phyloP scores from a whole-genome alignment of 495 filamentous ascomycete genomes.

The Immersiella caudata region DNA sequence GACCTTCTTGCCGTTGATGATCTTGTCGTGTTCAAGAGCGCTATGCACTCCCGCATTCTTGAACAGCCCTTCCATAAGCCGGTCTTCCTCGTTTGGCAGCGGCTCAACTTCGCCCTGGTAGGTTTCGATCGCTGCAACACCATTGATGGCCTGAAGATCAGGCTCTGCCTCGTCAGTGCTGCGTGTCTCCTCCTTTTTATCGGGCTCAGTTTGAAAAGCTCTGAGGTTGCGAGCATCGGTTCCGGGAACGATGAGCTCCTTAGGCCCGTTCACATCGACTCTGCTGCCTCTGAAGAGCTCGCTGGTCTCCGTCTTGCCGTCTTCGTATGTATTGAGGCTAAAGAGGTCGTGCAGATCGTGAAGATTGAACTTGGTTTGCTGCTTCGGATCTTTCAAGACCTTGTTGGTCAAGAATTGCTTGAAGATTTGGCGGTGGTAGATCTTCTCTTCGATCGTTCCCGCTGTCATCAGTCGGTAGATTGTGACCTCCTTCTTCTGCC shows the following conservation, averaged over 20 bases:
- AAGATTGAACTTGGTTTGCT: slow-evolving; percentile 81
- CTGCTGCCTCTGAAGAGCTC: slow-evolving; percentile 83
- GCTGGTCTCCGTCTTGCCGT: slow-evolving; percentile 77
- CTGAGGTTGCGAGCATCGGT: slow-evolving; percentile 8
- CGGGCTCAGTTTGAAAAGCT: slow-evolving; percentile 20
- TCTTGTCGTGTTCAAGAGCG: slow-evolving; percentile 84
- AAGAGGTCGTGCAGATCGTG: slow-evolving; percentile 91
- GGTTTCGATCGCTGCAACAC: slow-evolving; percentile 42
- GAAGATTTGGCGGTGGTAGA: slow-evolving; percentile 96
- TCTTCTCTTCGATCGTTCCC: slow-evolving; percentile 97
- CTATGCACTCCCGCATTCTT: slow-evolving; percentile 80
- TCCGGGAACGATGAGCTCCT: slow-evolving; percentile 35
- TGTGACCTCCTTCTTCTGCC: slow-evolving; percentile 89
- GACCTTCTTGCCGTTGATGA: slow-evolving; percentile 64
- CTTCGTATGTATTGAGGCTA: slow-evolving; percentile 68
- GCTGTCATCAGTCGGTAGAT: slow-evolving; percentile 97
- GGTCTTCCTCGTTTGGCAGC: slow-evolving; percentile 54
- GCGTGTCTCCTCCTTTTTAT: slow-evolving; percentile 41
- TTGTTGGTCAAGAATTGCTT: slow-evolving; percentile 97
- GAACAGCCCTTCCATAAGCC: slow-evolving; percentile 86
- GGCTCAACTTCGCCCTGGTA: slow-evolving; percentile 28
- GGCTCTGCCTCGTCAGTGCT: slow-evolving; percentile 27
- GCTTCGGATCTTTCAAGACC: slow-evolving; percentile 88
- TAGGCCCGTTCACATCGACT: slow-evolving; percentile 55
- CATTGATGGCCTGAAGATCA: slow-evolving; percentile 37